Percentiles rank a stretch among this genome's conserved stretches.
Evolutionary conservation across 148 eudicot genomes (phyloP).

Genomic region (Amaranthus cruentus): DNA sequence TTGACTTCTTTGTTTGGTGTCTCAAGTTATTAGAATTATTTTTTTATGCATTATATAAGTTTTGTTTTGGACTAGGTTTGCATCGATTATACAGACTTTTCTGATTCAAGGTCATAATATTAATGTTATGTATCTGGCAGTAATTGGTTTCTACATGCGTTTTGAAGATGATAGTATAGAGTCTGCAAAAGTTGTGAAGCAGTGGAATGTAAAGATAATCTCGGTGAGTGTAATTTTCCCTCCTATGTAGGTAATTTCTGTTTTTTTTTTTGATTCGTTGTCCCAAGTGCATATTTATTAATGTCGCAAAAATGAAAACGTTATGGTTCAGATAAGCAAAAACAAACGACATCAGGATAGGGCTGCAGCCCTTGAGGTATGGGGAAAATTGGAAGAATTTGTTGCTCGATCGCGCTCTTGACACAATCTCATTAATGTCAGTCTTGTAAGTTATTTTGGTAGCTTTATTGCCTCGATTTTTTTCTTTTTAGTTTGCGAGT

Average conservation of each 20-base stretch:
- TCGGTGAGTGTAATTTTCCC: constrained; percentile 49
- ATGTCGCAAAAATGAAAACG: not conserved
- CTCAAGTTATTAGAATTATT: not conserved
- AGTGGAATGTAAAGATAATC: constrained; percentile 95
- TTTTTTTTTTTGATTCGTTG: not conserved
- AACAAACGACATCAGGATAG: constrained; percentile 93
- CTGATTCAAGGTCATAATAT: no score
- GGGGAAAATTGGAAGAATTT: constrained; percentile 85
- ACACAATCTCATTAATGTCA: constrained; percentile 20
- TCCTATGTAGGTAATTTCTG: not conserved
- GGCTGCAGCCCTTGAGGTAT: constrained; percentile 94
- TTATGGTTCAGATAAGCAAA: constrained; percentile 71
- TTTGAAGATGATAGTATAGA: constrained; percentile 96
- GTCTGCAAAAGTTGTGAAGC: constrained; percentile 83
- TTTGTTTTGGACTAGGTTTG: not conserved
- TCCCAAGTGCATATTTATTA: not conserved
- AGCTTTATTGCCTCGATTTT: not conserved
- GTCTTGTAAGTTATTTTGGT: constrained; percentile 14
- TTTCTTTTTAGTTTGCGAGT: not conserved
- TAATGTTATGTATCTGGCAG: constrained; percentile 31
- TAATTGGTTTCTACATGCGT: constrained; percentile 85
- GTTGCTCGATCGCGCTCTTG: constrained; percentile 71
- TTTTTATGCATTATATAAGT: not conserved
- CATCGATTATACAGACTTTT: no score
- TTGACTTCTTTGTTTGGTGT: not conserved